These are phyloP conservation scores for Fraxinus dipetala DNA, from an alignment of 305 asterid species.

Conservation along the genomic window DNA sequence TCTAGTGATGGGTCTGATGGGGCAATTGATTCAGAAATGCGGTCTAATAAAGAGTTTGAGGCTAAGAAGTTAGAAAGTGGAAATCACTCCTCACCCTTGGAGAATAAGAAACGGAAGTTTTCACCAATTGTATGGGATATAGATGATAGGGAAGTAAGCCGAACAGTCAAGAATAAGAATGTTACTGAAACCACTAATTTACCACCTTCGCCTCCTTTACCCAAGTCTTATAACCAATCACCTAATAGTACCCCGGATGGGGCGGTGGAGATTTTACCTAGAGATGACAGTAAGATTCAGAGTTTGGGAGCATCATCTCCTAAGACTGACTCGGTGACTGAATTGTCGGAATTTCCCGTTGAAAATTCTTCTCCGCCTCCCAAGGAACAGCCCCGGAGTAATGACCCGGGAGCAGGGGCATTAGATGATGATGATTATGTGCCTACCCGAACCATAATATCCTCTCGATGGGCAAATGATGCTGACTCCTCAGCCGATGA, in stretches of 20 bases:
- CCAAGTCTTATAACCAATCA: slow-evolving; percentile 27
- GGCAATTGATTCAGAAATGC: slow-evolving; percentile 43
- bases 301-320: slow-evolving; percentile 33
- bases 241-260: slow-evolving; percentile 24
- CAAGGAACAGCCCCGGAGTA: slow-evolving; percentile 29
- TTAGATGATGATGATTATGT: slow-evolving; percentile 46
- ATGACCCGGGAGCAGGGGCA: slow-evolving; percentile 26
- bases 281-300: slow-evolving; percentile 26
- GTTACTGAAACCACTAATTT: slow-evolving; percentile 24
- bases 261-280: slow-evolving; percentile 24
- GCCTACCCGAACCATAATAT: slow-evolving; percentile 50
- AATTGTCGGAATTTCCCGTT: slow-evolving; percentile 29
- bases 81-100: slow-evolving; percentile 28
- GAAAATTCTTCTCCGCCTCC: slow-evolving; percentile 30
- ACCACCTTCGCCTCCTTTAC: slow-evolving; percentile 32
- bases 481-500: slow-evolving; percentile 73
- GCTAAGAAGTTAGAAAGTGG: slow-evolving; percentile 37
- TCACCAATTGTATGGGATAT: slow-evolving; percentile 90
- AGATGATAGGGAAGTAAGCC: slow-evolving; percentile 50
- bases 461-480: slow-evolving; percentile 86
- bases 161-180: slow-evolving; percentile 33
- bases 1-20: slow-evolving; percentile 85
- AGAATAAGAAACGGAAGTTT: slow-evolving; percentile 62
- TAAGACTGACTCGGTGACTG: slow-evolving; percentile 26
- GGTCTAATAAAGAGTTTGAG: slow-evolving; percentile 29